Conservation (phyloP, 2,329 filamentous ascomycete genomes). For the Epichloe uncinata region DNA sequence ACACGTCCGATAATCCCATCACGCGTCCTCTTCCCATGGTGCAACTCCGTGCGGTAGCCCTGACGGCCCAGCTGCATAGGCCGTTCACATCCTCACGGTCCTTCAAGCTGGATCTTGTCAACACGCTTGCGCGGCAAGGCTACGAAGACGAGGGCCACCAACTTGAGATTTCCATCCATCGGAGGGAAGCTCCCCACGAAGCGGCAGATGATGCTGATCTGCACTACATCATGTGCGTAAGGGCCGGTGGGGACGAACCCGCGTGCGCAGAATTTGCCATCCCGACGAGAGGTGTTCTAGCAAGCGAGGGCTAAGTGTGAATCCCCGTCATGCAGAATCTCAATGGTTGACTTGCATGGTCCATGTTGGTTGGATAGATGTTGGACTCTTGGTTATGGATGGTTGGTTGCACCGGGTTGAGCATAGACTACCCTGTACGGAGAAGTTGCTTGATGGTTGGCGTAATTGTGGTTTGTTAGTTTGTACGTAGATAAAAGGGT, state of each 20-base stretch:
- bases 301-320: not conserved
- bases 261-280: not conserved
- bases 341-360: not conserved
- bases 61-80: not conserved
- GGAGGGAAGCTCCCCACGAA: not conserved
- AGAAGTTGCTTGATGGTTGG: not conserved
- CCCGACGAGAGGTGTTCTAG: not conserved
- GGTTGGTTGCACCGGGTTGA: not conserved
- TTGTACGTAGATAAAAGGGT: too few species aligned
- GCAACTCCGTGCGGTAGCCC: not conserved
- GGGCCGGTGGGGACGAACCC: not conserved
- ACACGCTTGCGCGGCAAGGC: not conserved
- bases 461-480: too few species aligned
- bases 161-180: not conserved
- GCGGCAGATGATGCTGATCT: not conserved
- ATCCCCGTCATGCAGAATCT: not conserved
- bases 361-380: not conserved
- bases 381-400: not conserved
- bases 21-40: slow-evolving; percentile 1
- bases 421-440: not conserved
- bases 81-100: not conserved
- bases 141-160: not conserved
- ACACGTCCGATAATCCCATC: slow-evolving; percentile 1
- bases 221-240: not conserved
- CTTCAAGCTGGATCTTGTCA: not conserved